These are phyloP conservation scores for Lichtheimia corymbifera DNA, from an alignment of 371 early-diverging fungal genomes.

Conservation along the genomic window DNA sequence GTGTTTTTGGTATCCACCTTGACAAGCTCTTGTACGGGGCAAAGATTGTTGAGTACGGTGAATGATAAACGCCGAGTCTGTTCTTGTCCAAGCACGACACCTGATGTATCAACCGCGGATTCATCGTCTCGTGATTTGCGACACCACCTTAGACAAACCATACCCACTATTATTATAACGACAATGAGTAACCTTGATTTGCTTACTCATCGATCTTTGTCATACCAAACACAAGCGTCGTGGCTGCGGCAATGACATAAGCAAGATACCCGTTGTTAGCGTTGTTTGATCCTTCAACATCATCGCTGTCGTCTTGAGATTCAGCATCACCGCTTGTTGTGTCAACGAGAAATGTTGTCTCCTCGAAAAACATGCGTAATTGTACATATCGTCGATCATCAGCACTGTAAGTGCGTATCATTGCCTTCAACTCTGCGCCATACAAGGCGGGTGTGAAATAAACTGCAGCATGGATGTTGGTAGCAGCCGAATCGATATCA, in stretches of 20 bases:
- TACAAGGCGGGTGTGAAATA: constrained; percentile 31
- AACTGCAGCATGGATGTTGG: background rate
- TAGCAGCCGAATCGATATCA: constrained; percentile 20
- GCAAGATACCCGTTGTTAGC: constrained; percentile 33
- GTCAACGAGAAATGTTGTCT: background rate
- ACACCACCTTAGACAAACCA: constrained; percentile 39
- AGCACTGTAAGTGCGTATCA: background rate
- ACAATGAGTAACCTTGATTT: no score
- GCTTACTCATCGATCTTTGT: no score
- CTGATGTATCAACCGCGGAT: no score
- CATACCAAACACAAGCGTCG: constrained; percentile 40
- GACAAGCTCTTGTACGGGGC: constrained; percentile 8
- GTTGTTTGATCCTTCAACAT: constrained; percentile 4
- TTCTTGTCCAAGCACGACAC: no score
- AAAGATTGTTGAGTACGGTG: constrained; percentile 13
- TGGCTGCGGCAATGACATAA: constrained; percentile 41
- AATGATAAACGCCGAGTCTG: constrained; percentile 12
- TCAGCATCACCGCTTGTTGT: background rate
- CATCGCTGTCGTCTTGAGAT: background rate
- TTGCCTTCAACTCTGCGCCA: constrained; percentile 7
- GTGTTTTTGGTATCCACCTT: constrained; percentile 21
- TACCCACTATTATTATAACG: no score
- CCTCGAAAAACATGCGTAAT: background rate
- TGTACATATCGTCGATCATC: constrained; percentile 7
- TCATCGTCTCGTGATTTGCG: constrained; percentile 7